Base-by-base conservation (phyloP, 257 asterid species). In the Nicotiana undulata region DNA sequence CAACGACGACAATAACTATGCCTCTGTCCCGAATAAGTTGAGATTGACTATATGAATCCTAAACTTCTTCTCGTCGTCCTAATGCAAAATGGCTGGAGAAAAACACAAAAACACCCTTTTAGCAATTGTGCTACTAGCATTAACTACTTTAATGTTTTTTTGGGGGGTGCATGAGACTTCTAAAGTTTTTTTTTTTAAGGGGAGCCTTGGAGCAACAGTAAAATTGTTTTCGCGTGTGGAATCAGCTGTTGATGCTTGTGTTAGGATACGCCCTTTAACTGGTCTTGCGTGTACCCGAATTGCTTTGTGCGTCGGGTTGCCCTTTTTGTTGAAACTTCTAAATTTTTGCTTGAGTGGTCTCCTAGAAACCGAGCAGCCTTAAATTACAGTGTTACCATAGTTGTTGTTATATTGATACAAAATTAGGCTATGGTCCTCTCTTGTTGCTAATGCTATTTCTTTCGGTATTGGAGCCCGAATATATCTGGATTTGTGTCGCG, bases 271-370 rank as follows among this genome's bases (percentile, higher is more conserved):
- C 49, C 46, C 46, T 40, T 40, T 40, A 3, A 40, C 12, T 9
- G 3, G 0, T 9, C 49, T 0, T 40, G 0, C 12, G 49, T 40
- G 11, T 0, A 8, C 12, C 1, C 1, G 3, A 0, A 40, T 40
- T 40, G 0, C 11, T 40, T 40, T 0, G 12, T 40, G 12, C 12
- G 3, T 0, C 49, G 12, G 12, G 12, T 9, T 9, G 12, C 3
- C 12, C 12, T 40, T 40, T 40, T 40, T 9, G 49, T 40, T 40
- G 9, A 40, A 40, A 40, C 12, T 40, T 40, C 49, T 40, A 9
- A 40, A 9, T 40, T 40, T 40, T 40, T 40, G 49, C 49, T 40
- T 9, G 49, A 9, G 9, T 40, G 12, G 49, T 11, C 17, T 66
- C 75, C 20, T 66, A 65, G 16, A 64, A 64, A 64, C 31, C 32